Conservation (phyloP, 306 rosid genomes). For the Corylus americana region DNA sequence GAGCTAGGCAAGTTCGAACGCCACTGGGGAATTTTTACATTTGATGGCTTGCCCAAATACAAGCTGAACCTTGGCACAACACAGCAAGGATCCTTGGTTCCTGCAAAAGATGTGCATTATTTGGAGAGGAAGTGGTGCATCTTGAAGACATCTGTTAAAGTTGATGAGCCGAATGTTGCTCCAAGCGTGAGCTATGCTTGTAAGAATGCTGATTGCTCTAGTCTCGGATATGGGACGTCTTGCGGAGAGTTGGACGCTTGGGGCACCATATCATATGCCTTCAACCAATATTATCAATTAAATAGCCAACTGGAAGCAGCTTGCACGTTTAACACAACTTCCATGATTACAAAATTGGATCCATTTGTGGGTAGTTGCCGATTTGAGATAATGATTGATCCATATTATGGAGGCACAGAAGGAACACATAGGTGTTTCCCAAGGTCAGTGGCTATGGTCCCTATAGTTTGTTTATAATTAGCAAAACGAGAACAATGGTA, state of each 20-base stretch:
- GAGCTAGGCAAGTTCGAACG: conserved; percentile 79
- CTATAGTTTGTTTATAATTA: background rate
- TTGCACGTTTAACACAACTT: conserved; percentile 50
- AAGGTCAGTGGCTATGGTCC: conserved; percentile 15
- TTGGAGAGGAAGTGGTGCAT: conserved; percentile 62
- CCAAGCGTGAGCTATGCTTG: conserved; percentile 66
- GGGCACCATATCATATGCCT: conserved; percentile 68
- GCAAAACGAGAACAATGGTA: conserved; percentile 19
- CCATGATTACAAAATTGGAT: conserved; percentile 41
- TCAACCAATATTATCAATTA: conserved; percentile 69
- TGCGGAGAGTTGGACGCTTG: conserved; percentile 43
- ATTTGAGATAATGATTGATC: conserved; percentile 42
- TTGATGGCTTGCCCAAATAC: conserved; percentile 69
- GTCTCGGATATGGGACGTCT: conserved; percentile 69
- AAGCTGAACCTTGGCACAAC: conserved; percentile 52
- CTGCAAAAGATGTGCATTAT: conserved; percentile 50
- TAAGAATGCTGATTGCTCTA: conserved; percentile 63
- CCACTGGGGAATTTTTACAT: conserved; percentile 74
- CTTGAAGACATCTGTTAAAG: conserved; percentile 50
- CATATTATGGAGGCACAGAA: conserved; percentile 41
- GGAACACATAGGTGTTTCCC: conserved; percentile 22
- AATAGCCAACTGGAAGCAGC: conserved; percentile 49
- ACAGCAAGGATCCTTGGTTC: conserved; percentile 37
- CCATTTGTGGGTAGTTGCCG: conserved; percentile 45
- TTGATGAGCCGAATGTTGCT: conserved; percentile 43